phyloP scores from a whole-genome alignment of 2,329 filamentous ascomycete genomes.

The Fusarium coffeatum region DNA sequence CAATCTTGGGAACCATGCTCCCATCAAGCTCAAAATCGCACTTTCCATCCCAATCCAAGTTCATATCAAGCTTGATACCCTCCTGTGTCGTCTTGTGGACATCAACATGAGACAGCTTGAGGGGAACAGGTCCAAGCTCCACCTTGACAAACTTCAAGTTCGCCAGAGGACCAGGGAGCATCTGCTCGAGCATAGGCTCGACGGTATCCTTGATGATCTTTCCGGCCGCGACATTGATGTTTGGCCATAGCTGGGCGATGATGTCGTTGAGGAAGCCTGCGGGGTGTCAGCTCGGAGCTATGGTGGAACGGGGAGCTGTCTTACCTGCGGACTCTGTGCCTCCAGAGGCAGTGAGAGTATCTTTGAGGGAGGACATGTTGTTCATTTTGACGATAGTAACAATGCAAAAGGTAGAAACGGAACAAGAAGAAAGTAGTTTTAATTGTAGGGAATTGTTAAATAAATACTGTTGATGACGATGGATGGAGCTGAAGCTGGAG shows the following conservation, averaged over 20 bases:
- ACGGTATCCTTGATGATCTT: slow-evolving; percentile 41
- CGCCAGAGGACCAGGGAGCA: slow-evolving; percentile 42
- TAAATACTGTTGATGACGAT: slow-evolving; percentile 20
- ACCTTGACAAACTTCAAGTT: slow-evolving; percentile 41
- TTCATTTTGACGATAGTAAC: slow-evolving; percentile 25
- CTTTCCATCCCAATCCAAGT: slow-evolving; percentile 40
- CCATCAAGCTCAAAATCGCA: slow-evolving; percentile 46
- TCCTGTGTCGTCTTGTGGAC: slow-evolving; percentile 40
- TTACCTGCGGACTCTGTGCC: slow-evolving; percentile 44
- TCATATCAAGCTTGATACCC: slow-evolving; percentile 46
- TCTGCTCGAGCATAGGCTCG: slow-evolving; percentile 42
- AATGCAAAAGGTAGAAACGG: fast-evolving
- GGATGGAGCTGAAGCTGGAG: slow-evolving; percentile 8
- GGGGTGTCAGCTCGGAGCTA: slow-evolving; percentile 14
- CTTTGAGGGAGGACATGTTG: slow-evolving; percentile 39
- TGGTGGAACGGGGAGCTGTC: background rate
- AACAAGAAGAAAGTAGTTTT: background rate
- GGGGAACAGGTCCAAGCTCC: slow-evolving; percentile 38
- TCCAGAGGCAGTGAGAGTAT: slow-evolving; percentile 44
- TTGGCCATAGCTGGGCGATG: slow-evolving; percentile 44
- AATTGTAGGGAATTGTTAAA: background rate
- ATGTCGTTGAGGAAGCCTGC: slow-evolving; percentile 46
- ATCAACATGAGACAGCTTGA: slow-evolving; percentile 41
- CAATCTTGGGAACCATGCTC: slow-evolving; percentile 43
- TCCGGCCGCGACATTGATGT: slow-evolving; percentile 44